Evolutionary conservation across 768 basidiomycete species (phyloP).

Genomic region (Agaricus bisporus): DNA sequence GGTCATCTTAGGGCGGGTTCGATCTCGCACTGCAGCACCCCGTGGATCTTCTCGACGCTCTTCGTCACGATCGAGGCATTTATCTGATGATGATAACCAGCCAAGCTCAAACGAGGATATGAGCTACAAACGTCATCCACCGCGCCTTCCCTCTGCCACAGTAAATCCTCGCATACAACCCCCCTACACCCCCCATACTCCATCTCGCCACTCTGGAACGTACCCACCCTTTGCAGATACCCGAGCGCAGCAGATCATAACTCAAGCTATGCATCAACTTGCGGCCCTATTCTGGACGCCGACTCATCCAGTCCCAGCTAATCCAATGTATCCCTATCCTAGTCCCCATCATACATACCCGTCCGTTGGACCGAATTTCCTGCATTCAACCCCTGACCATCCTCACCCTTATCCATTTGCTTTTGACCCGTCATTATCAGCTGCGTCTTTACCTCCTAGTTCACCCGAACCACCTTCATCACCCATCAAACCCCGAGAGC

Average conservation of each 20-base stretch:
- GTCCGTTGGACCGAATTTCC: conserved; percentile 3
- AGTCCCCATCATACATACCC: conserved; percentile 4
- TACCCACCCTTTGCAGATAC: conserved; percentile 32
- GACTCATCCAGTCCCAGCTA: conserved; percentile 16
- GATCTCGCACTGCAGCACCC: not conserved
- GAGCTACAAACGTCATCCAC: not conserved
- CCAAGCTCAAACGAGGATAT: not conserved
- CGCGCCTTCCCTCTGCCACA: conserved; percentile 15
- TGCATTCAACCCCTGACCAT: conserved; percentile 15
- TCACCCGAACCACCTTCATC: conserved; percentile 41
- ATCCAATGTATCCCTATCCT: conserved; percentile 13
- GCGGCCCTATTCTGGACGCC: conserved; percentile 28
- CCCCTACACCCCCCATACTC: conserved; percentile 13
- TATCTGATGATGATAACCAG: not conserved
- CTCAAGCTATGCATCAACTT: conserved; percentile 39
- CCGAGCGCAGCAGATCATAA: conserved; percentile 34
- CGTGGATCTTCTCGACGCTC: not conserved
- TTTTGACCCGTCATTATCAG: conserved; percentile 40
- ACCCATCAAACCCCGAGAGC: conserved; percentile 22
- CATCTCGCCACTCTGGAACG: conserved; percentile 17
- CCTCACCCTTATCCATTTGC: conserved; percentile 16
- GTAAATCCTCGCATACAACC: conserved; percentile 16
- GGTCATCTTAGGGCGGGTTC: not conserved
- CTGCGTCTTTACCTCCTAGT: conserved; percentile 45
- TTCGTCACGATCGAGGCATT: not conserved